phyloP scores from a whole-genome alignment of 1,284 basidiomycete species.

The Ganoderma meredithae region DNA sequence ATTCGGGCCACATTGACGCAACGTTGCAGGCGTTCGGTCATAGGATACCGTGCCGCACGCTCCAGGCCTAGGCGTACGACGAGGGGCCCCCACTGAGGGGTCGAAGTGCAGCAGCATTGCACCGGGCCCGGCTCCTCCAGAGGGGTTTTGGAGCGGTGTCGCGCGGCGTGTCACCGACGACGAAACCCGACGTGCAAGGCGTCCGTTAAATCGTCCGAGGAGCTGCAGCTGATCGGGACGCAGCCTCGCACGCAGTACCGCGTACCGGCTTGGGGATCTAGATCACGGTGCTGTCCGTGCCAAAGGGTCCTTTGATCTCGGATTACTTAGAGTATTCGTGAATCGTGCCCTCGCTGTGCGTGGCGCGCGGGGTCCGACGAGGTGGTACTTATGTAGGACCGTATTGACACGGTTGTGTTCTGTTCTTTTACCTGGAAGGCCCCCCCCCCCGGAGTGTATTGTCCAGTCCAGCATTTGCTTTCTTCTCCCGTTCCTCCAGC shows the following conservation, averaged over 20 bases:
- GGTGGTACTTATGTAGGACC: not conserved
- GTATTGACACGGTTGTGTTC: not conserved
- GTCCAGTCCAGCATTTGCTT: conserved; percentile 12
- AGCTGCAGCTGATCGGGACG: conserved; percentile 19
- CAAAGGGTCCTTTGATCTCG: conserved; percentile 13
- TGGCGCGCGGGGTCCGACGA: conserved; percentile 11
- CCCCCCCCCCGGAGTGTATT: conserved; percentile 7
- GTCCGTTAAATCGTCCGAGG: conserved; percentile 4
- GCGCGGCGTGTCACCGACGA: not conserved
- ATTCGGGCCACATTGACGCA: conserved; percentile 4
- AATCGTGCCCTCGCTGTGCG: not conserved
- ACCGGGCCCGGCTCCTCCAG: not conserved
- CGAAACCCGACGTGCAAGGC: conserved; percentile 15
- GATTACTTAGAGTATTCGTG: too few relatives aligned
- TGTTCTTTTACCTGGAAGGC: too few relatives aligned
- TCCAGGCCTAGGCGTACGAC: conserved; percentile 1
- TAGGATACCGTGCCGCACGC: not conserved
- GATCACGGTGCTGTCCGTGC: conserved; percentile 18
- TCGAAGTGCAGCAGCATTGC: not conserved
- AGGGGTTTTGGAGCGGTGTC: conserved; percentile 3
- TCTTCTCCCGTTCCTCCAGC: conserved; percentile 7
- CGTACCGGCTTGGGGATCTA: conserved; percentile 16
- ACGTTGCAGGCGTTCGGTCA: conserved; percentile 2
- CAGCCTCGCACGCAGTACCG: conserved; percentile 9
- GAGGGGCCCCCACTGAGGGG: not conserved